A percentile compares a stretch with the other conserved stretches of the same genome.
These are phyloP conservation scores for Kurtzmaniella quercitrusa DNA, from an alignment of 1,139 yeast genomes.

Conservation along the genomic window DNA sequence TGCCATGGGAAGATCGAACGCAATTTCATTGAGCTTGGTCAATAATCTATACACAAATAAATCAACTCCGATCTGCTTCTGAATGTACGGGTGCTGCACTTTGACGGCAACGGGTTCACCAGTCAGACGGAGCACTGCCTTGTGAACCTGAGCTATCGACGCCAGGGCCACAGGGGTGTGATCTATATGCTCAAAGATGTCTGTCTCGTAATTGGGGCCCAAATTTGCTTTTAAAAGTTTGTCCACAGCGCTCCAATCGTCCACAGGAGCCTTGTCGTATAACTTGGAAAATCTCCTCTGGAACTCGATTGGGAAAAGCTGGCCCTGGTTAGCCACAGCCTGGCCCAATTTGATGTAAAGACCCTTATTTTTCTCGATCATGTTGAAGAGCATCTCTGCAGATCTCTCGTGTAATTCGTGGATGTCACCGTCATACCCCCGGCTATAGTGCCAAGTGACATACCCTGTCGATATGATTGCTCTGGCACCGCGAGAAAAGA, in stretches of 20 bases:
- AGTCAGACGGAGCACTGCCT: slow-evolving; percentile 40
- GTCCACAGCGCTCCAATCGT: slow-evolving; percentile 55
- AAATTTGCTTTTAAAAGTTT: slow-evolving; percentile 39
- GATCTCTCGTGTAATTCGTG: slow-evolving; percentile 56
- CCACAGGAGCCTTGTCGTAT: slow-evolving; percentile 71
- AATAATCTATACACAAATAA: slow-evolving; percentile 51
- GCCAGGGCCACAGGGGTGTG: slow-evolving; percentile 65
- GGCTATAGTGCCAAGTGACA: slow-evolving; percentile 56
- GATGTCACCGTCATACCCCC: slow-evolving; percentile 21
- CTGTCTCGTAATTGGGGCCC: slow-evolving; percentile 42
- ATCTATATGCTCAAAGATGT: slow-evolving; percentile 44
- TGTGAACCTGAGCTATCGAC: slow-evolving; percentile 70
- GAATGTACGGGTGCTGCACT: slow-evolving; percentile 61
- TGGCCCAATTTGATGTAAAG: slow-evolving; percentile 74
- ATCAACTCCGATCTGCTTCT: slow-evolving; percentile 55
- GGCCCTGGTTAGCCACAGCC: slow-evolving; percentile 69
- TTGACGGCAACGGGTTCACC: slow-evolving; percentile 64
- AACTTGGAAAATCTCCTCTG: slow-evolving; percentile 51
- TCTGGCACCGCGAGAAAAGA: slow-evolving; percentile 47
- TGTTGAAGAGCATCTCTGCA: slow-evolving; percentile 49
- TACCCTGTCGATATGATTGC: slow-evolving; percentile 45
- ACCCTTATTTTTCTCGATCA: slow-evolving; percentile 60
- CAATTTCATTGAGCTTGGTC: slow-evolving; percentile 49
- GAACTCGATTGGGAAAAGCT: slow-evolving; percentile 59
- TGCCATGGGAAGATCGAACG: slow-evolving; percentile 62